Percentiles rank a stretch among this genome's conserved stretches.
Evolutionary conservation across 2,329 filamentous ascomycete species (phyloP).

Genomic region (Alternaria conjuncta): DNA sequence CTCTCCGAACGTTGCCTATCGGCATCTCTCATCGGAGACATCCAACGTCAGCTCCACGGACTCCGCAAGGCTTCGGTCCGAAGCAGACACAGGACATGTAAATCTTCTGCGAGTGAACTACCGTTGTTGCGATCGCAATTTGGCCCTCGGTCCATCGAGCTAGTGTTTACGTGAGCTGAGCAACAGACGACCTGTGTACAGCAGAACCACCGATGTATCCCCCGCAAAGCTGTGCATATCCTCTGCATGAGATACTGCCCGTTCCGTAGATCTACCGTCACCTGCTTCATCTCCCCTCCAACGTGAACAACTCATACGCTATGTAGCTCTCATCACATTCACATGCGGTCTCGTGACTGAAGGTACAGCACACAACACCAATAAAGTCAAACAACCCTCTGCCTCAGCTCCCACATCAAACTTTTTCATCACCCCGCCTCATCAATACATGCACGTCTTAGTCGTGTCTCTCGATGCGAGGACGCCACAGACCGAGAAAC

Average conservation of each 20-base stretch:
- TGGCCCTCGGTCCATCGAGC: neutral
- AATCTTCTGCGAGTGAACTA: neutral
- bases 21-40: neutral
- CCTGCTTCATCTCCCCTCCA: neutral
- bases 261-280: neutral
- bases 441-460: neutral
- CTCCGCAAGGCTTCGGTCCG: neutral
- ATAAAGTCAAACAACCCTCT: neutral
- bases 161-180: constrained; percentile 2
- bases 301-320: neutral
- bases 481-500: neutral
- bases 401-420: neutral
- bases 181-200: neutral
- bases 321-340: neutral
- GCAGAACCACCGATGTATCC: neutral
- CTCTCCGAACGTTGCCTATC: constrained; percentile 1
- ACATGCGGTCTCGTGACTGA: neutral
- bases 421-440: neutral
- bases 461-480: neutral
- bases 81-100: neutral
- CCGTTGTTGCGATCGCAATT: neutral
- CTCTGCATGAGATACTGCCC: neutral
- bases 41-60: neutral
- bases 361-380: neutral
- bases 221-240: neutral